These are phyloP conservation scores for Lentinula novae-zelandiae DNA, from an alignment of 1,284 basidiomycete species.

Conservation along the genomic window DNA sequence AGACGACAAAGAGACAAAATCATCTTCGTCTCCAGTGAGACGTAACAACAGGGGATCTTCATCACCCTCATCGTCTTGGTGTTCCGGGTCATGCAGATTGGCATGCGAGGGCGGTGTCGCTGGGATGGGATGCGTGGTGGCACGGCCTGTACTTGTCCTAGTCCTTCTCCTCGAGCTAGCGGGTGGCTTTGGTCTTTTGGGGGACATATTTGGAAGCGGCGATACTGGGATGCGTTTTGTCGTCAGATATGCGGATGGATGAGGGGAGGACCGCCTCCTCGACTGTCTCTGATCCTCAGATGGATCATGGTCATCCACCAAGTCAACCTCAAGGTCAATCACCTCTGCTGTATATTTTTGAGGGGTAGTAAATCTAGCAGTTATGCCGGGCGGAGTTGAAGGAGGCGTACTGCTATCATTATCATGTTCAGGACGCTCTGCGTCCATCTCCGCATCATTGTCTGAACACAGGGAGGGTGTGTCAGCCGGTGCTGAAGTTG, in stretches of 20 bases:
- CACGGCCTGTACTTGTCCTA: constrained; percentile 27
- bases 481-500: constrained; percentile 21
- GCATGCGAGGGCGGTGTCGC: not conserved
- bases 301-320: constrained; percentile 15
- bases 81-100: not conserved
- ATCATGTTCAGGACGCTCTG: constrained; percentile 27
- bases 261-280: constrained; percentile 18
- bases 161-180: constrained; percentile 17
- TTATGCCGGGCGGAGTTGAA: constrained; percentile 33
- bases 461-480: constrained; percentile 73
- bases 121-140: constrained; percentile 7
- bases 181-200: constrained; percentile 54
- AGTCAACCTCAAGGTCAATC: constrained; percentile 28
- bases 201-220: constrained; percentile 52
- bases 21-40: not conserved
- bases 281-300: not conserved
- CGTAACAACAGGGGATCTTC: constrained; percentile 23
- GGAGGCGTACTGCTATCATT: constrained; percentile 40
- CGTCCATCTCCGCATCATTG: constrained; percentile 44
- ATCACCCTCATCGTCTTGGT: constrained; percentile 16
- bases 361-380: not conserved
- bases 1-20: not conserved
- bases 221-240: constrained; percentile 55
- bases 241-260: constrained; percentile 10
- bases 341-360: constrained; percentile 17